phyloP scores from a whole-genome alignment of 345 rosid genomes.

The Corchorus capsularis region DNA sequence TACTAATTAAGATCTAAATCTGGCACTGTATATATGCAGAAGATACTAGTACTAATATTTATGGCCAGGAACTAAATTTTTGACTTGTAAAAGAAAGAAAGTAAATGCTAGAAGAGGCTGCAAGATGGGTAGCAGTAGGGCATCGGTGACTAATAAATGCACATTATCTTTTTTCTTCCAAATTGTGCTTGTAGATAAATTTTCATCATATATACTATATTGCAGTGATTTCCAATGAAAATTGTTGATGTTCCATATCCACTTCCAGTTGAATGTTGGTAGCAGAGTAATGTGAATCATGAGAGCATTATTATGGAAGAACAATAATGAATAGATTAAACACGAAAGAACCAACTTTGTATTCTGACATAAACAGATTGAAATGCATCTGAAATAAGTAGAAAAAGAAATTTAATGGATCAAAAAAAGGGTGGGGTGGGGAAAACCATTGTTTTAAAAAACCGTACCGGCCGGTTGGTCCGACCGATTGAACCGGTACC shows the following conservation, averaged over 20 bases:
- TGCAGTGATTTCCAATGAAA: constrained; percentile 1
- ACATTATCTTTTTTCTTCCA: neutral
- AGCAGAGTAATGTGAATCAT: constrained; percentile 4
- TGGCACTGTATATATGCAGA: neutral
- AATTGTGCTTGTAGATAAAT: neutral
- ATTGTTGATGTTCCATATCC: neutral
- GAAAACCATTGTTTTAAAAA: too few relatives aligned
- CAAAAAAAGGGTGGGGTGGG: neutral
- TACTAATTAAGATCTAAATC: neutral
- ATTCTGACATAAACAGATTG: too few relatives aligned
- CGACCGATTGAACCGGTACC: too few relatives aligned
- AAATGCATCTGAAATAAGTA: neutral
- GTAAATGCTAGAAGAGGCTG: constrained; percentile 1
- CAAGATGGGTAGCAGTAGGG: neutral
- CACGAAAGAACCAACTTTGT: neutral
- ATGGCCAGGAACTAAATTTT: neutral
- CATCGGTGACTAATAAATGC: constrained; percentile 4
- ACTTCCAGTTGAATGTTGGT: neutral
- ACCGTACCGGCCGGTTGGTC: too few relatives aligned
- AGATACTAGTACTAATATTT: neutral
- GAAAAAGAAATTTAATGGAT: neutral
- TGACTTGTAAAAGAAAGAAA: neutral
- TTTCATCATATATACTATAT: constrained; percentile 9
- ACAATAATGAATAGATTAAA: too few relatives aligned
- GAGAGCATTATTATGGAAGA: neutral